Evolutionary conservation across 139 green algal genomes (phyloP), one percentile per base, ranked within the genome.

Genomic region (Coccomyxa sp.): DNA sequence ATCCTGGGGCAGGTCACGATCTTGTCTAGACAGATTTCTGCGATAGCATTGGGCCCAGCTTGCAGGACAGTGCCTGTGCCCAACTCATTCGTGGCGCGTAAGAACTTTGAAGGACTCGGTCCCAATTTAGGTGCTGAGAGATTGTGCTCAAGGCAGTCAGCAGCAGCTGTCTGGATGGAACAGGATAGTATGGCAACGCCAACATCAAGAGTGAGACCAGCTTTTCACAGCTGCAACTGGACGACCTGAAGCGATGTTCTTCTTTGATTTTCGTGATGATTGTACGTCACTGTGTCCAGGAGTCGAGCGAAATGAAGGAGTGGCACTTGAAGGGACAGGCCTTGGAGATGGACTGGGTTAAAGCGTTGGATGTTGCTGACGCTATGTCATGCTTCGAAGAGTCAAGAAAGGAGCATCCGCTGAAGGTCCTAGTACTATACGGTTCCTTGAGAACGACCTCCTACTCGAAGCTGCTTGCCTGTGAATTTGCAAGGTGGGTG

Each of bases 361-460:
- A 58, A 14, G 44, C 10, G 10, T 14, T 58, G 44, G 44, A 58
- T 58, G 44, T 58, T 58, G 44, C 44, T 27, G 44, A 58, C 10
- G 44, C 44, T 27, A 58, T 14, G 44, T 58, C 44, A 14, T 58
- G 44, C 44, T 58, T 58, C 14, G 12, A 58, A 58, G 44, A 58
- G 14, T 14, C 10, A 14, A 58, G 14, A 27, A 10, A 27, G 44
- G 44, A 58, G 14, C 44, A 14, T 58, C 79, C 79, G 7, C 79
- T 75, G 37, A 44, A 68, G 29, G 76, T 81, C 39, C 75, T 84
- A 10, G 80, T 84, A 12, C 50, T 84, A 14, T 84, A 84, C 55
- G 80, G 80, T 29, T 84, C 80, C 12, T 69, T 84, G 38, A 39
- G 80, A 39, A 33, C 77, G 50, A 55, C 68, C 22, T 81, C 75